phyloP scores from a whole-genome alignment of 129 eudicot species.

The Kitagawia praeruptora region DNA sequence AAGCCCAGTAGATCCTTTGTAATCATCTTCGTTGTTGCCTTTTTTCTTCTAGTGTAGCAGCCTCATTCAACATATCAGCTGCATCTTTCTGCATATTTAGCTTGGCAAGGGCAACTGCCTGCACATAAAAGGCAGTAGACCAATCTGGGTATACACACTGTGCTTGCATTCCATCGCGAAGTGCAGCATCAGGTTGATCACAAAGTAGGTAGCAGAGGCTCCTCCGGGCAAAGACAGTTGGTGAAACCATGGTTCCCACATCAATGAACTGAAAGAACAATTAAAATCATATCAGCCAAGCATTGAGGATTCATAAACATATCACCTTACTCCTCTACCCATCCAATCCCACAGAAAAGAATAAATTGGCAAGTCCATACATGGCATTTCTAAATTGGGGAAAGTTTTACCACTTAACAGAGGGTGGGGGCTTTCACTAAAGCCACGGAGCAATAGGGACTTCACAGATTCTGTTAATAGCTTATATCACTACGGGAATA shows the following conservation, averaged over 20 bases:
- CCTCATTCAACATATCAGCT: constrained; percentile 88
- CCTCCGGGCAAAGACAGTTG: constrained; percentile 78
- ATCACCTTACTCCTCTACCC: neutral
- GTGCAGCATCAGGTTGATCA: constrained; percentile 88
- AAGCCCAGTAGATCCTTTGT: neutral
- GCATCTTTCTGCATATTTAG: constrained; percentile 96
- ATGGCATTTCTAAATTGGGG: neutral
- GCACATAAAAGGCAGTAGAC: constrained; percentile 97
- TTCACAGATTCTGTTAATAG: neutral
- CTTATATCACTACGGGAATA: neutral
- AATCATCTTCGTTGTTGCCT: constrained; percentile 36
- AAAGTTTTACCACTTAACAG: neutral
- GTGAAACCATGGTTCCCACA: constrained; percentile 91
- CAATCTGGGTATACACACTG: constrained; percentile 92
- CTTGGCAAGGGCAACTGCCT: constrained; percentile 87
- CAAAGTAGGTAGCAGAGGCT: constrained; percentile 87
- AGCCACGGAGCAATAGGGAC: no score
- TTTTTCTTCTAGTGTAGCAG: constrained; percentile 80
- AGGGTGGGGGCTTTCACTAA: neutral
- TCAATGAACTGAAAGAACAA: constrained; percentile 55
- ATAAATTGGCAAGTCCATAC: neutral
- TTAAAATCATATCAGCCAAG: constrained; percentile 1
- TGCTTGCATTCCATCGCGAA: constrained; percentile 95
- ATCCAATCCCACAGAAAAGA: neutral
- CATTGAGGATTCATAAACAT: neutral